phyloP scores from a whole-genome alignment of 2,329 filamentous ascomycete genomes.

The Didymella pomorum region DNA sequence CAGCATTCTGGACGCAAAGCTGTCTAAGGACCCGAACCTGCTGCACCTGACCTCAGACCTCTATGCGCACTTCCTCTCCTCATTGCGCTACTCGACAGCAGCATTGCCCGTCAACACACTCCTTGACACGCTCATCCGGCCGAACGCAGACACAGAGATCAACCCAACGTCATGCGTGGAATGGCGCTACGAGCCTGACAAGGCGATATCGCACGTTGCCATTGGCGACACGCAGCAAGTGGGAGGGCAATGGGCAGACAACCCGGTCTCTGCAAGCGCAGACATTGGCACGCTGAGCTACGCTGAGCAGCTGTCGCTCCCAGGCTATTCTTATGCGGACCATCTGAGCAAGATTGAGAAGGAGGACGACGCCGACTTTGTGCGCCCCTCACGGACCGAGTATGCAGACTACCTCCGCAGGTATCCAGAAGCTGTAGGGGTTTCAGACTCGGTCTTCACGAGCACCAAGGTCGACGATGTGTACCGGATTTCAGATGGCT shows the following conservation, averaged over 20 bases:
- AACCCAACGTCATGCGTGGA: constrained; percentile 61
- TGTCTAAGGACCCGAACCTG: constrained; percentile 58
- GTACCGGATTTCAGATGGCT: constrained; percentile 56
- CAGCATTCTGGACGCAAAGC: constrained; percentile 63
- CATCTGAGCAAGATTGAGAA: constrained; percentile 57
- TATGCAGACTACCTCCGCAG: constrained; percentile 64
- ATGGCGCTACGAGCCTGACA: constrained; percentile 62
- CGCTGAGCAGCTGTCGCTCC: constrained; percentile 67
- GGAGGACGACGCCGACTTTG: constrained; percentile 56
- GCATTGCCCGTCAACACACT: constrained; percentile 68
- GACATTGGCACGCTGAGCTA: constrained; percentile 69
- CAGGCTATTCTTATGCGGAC: constrained; percentile 65
- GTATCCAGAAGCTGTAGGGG: constrained; percentile 63
- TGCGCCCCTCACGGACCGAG: constrained; percentile 62
- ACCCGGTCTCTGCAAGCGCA: constrained; percentile 60
- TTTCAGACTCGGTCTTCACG: constrained; percentile 57
- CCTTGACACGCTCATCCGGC: constrained; percentile 66
- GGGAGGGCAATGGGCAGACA: constrained; percentile 68
- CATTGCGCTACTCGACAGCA: constrained; percentile 68
- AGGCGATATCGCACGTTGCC: constrained; percentile 62
- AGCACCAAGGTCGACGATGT: constrained; percentile 55
- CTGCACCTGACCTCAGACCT: constrained; percentile 60
- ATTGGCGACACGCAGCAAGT: constrained; percentile 60
- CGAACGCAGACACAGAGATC: constrained; percentile 66
- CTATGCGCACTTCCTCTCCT: constrained; percentile 66